phyloP scores from a whole-genome alignment of 139 green algal species.

The Pseudopediastrum boryanum region DNA sequence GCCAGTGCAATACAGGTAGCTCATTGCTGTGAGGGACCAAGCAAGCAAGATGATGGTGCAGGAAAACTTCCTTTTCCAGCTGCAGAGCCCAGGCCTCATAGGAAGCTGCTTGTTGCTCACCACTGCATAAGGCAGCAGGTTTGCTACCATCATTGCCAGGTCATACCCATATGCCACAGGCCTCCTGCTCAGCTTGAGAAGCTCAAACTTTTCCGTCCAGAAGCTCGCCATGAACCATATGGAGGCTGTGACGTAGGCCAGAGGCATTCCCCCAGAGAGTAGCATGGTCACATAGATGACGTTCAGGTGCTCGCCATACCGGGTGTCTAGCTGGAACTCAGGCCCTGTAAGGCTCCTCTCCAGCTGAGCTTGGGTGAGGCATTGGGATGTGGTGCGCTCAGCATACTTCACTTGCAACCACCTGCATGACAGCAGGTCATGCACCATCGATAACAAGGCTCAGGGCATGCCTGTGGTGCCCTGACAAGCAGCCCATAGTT shows the following conservation, averaged over 20 bases:
- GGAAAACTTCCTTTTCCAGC: too few relatives aligned
- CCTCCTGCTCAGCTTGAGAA: constrained; percentile 54
- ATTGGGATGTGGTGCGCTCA: neutral
- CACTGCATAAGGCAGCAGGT: constrained; percentile 46
- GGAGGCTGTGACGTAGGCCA: constrained; percentile 47
- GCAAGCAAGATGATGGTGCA: too few relatives aligned
- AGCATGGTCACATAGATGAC: constrained; percentile 58
- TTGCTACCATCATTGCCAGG: constrained; percentile 44
- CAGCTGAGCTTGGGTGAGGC: constrained; percentile 57
- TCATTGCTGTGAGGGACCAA: too few relatives aligned
- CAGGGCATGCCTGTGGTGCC: too few relatives aligned
- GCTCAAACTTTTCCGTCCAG: constrained; percentile 61
- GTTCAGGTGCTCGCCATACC: constrained; percentile 61
- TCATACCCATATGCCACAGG: constrained; percentile 48
- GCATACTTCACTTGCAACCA: neutral
- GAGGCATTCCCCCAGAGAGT: constrained; percentile 51
- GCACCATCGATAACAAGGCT: too few relatives aligned
- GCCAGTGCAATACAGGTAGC: too few relatives aligned
- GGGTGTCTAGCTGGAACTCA: constrained; percentile 51
- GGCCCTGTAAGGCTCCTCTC: constrained; percentile 40
- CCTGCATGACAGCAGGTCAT: neutral
- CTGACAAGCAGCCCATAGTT: too few relatives aligned
- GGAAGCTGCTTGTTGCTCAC: constrained; percentile 17
- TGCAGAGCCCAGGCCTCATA: too few relatives aligned
- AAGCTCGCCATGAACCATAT: constrained; percentile 51